These are phyloP conservation scores for Vigna nakashimae DNA, from an alignment of 306 rosid genomes.

Conservation along the genomic window DNA sequence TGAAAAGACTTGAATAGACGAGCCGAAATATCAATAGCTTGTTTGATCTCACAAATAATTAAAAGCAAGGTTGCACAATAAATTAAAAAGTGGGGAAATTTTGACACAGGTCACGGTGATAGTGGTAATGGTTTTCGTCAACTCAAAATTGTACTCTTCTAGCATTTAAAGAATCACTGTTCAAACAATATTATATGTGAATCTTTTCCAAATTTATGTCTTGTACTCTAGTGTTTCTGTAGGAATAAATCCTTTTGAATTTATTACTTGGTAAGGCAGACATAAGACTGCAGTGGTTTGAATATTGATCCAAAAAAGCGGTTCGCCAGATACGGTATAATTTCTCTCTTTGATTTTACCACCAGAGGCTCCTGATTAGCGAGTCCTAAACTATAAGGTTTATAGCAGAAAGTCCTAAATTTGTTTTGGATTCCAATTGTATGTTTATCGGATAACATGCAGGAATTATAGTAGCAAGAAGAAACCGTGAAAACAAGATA, in stretches of 20 bases:
- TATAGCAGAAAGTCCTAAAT: background rate
- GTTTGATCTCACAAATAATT: background rate
- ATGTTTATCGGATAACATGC: background rate
- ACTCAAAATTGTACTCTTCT: background rate
- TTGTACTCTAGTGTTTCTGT: background rate
- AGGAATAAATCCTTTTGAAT: background rate
- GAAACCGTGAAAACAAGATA: background rate
- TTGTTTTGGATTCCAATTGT: background rate
- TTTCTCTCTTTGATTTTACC: background rate
- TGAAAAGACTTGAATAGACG: slow-evolving; percentile 11
- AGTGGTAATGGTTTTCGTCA: background rate
- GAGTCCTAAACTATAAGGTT: background rate
- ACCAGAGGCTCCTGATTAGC: background rate
- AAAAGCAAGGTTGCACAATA: background rate
- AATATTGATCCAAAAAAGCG: background rate
- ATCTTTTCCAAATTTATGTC: slow-evolving; percentile 23
- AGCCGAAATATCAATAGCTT: slow-evolving; percentile 14
- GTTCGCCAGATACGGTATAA: background rate
- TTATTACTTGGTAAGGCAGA: background rate
- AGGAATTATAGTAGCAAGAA: background rate
- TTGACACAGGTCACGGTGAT: background rate
- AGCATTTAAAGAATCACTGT: background rate
- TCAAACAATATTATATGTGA: background rate
- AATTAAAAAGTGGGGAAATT: background rate
- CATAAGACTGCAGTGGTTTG: background rate